Evolutionary conservation across 345 rosid genomes (phyloP).

Genomic region (Gossypioides kirkii): DNA sequence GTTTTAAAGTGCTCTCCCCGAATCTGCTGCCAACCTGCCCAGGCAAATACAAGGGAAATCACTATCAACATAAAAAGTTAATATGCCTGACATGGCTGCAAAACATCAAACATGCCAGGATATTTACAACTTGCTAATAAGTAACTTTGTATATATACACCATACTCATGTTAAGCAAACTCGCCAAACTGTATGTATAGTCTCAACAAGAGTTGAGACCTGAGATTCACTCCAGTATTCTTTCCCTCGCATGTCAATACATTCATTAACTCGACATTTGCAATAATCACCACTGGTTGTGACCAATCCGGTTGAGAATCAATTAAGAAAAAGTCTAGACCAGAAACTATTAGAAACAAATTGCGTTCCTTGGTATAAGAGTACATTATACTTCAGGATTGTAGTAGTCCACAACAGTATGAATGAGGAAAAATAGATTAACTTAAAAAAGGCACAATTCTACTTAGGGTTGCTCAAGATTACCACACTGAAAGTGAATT

Average conservation of each 20-base stretch:
- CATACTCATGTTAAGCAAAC: not conserved
- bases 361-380: not conserved
- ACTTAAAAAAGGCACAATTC: not conserved
- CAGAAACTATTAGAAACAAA: not conserved
- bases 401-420: not conserved
- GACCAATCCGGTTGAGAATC: not conserved
- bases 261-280: not conserved
- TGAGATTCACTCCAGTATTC: not conserved
- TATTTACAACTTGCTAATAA: not conserved
- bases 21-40: conserved; percentile 92
- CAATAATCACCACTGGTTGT: not conserved
- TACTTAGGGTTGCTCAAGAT: not conserved
- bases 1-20: conserved; percentile 92
- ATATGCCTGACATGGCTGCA: conserved; percentile 6
- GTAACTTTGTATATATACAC: not conserved
- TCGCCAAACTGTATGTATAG: not conserved
- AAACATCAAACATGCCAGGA: not conserved
- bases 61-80: not conserved
- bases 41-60: conserved; percentile 6
- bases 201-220: not conserved
- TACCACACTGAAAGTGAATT: not conserved
- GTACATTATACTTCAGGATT: not conserved
- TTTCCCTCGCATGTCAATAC: not conserved
- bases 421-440: not conserved
- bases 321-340: not conserved